Percentiles rank a stretch among this genome's conserved stretches.
Conservation (phyloP, 805 yeast species). For the Suhomyces sp. region DNA sequence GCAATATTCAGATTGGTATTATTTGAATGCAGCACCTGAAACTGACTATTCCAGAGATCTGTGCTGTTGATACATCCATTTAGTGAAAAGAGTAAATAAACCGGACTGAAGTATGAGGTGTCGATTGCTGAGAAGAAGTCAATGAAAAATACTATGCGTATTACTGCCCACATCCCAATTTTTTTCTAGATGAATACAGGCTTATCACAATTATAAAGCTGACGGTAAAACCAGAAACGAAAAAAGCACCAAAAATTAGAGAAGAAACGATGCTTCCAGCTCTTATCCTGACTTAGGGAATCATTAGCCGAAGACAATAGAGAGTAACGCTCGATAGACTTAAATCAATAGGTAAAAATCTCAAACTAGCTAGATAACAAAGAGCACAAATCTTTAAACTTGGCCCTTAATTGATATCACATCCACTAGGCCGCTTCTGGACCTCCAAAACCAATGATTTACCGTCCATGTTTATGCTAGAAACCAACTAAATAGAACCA, state of each 20-base stretch:
- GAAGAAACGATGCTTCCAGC: no score
- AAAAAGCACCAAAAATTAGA: neutral
- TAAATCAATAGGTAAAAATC: no score
- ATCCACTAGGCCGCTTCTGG: no score
- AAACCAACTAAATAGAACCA: no score
- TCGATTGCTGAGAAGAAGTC: neutral
- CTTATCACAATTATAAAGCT: no score
- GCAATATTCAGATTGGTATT: neutral
- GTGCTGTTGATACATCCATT: neutral
- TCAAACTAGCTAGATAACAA: no score
- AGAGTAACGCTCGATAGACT: no score
- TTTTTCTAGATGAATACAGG: neutral
- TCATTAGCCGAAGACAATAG: neutral
- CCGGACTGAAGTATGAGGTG: neutral
- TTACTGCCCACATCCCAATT: neutral
- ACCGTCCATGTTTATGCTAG: no score
- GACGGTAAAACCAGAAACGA: neutral
- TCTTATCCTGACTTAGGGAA: neutral
- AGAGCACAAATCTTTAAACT: no score
- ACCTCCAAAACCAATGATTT: no score
- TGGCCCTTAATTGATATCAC: no score
- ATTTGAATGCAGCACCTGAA: neutral
- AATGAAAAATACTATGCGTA: neutral
- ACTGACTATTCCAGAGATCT: neutral
- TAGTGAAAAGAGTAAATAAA: neutral